These are phyloP conservation scores for Ramularia collo-cygni DNA, from an alignment of 2,329 filamentous ascomycete genomes.

Conservation along the genomic window DNA sequence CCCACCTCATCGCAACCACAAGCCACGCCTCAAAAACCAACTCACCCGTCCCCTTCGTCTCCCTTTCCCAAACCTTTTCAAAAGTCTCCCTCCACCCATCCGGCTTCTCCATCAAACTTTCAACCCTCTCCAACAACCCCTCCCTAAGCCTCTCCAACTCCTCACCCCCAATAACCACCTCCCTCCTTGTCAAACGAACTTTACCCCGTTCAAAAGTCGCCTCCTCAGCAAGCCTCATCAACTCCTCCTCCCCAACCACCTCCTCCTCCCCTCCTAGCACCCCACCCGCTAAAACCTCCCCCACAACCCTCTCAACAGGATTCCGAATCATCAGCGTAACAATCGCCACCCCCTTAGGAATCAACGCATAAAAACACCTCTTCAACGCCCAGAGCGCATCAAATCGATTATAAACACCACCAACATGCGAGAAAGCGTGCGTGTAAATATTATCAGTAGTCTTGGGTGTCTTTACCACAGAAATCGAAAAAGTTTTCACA, in stretches of 20 bases:
- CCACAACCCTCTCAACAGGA: constrained; percentile 2
- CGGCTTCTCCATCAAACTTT: constrained; percentile 4
- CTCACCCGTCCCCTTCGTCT: constrained; percentile 3
- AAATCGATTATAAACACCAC: constrained; percentile 1
- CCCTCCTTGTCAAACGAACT: constrained; percentile 3
- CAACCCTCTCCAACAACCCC: constrained; percentile 6
- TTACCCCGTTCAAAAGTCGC: constrained; percentile 4
- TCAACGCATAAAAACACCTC: constrained; percentile 7
- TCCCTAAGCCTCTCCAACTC: constrained; percentile 8
- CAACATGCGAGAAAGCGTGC: constrained; percentile 10
- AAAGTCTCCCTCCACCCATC: constrained; percentile 6
- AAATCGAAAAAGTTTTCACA: background rate
- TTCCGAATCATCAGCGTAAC: constrained; percentile 6
- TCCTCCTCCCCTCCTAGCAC: background rate
- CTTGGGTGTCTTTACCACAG: background rate
- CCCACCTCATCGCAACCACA: constrained; percentile 9
- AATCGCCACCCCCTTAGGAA: constrained; percentile 7
- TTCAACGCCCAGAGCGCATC: constrained; percentile 3
- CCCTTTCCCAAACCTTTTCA: constrained; percentile 9
- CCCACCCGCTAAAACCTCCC: background rate
- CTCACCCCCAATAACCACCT: constrained; percentile 4
- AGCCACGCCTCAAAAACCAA: constrained; percentile 8
- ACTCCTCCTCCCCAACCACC: background rate
- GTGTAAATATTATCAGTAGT: constrained; percentile 8
- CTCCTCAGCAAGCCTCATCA: background rate